Evolutionary conservation across 2,329 filamentous ascomycete species (phyloP), one percentile per base, ranked within the genome.

Genomic region (Pochonia chlamydosporia): DNA sequence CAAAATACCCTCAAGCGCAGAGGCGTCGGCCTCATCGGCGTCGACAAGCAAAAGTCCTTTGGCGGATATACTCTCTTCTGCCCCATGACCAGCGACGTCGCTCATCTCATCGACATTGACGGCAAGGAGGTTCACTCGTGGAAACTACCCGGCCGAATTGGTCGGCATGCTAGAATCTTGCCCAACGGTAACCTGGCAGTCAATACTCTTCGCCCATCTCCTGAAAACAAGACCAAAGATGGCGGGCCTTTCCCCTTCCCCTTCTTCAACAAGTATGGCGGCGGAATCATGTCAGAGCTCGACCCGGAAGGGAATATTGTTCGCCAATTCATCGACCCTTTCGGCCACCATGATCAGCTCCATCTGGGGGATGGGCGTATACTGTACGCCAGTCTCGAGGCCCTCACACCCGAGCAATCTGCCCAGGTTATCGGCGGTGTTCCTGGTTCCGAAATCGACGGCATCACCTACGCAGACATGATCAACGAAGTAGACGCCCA

Each of bases 231-330:
- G 0, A 59, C 55, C 7, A 51, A 49, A 4, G 49, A 58, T 23
- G 57, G 56, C 0, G 54, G 51, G 0, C 52, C 56, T 1, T 61
- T 49, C 11, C 59, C 59, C 0, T 63, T 63, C 18, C 58, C 55
- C 3, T 62, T 60, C 47, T 63, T 61, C 39, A 53, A 60, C 52
- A 63, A 63, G 20, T 63, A 63, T 26, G 59, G 59, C 0, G 59
- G 60, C 0, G 60, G 59, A 0, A 30, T 62, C 7, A 63, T 63
- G 60, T 59, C 56, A 30, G 60, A 63, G 35, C 52, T 63, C 3
- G 58, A 57, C 30, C 53, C 52, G 0, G 49, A 54, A 0, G 57
- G 59, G 0, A 60, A 60, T 2, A 44, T 59, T 0, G 51, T 61
- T 2, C 53, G 59, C 6, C 59, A 63, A 28, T 62, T 60, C 10